Conservation (phyloP, 164 flowering plant species). For the Vitis vinifera region ASM3070453v1 NC_081806.1:2797501-2798000, state of each 20-base stretch:
- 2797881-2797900: neutral
- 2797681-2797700: too few relatives aligned
- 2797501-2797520: too few relatives aligned
- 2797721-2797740: neutral
- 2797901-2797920: neutral
- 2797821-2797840: neutral
- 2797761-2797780: neutral
- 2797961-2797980: neutral
- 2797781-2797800: neutral
- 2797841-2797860: neutral
- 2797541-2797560: too few relatives aligned
- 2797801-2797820: neutral
- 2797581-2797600: too few relatives aligned
- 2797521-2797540: too few relatives aligned
- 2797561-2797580: too few relatives aligned
- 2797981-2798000: neutral
- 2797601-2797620: too few relatives aligned
- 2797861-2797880: neutral
- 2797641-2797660: too few relatives aligned
- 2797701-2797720: neutral
- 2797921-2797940: neutral
- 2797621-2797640: too few relatives aligned
- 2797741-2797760: neutral
- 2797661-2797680: too few relatives aligned
- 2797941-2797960: neutral